Conservation (phyloP, 2,329 filamentous ascomycete species). For the Hirsutella minnesotensis region DNA sequence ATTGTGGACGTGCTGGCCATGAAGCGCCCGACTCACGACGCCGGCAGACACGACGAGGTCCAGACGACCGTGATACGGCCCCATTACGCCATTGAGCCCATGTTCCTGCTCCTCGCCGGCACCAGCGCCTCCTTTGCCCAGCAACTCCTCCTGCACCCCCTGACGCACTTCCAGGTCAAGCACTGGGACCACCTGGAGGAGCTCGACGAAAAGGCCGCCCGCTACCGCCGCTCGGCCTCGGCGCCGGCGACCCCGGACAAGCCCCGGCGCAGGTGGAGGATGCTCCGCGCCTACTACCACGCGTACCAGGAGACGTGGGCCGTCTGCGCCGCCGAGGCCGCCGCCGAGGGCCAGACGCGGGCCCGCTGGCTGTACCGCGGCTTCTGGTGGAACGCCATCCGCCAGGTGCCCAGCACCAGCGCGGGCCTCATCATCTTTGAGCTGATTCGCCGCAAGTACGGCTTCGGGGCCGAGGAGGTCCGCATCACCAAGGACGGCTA, state of each 20-base stretch:
- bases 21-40: conserved; percentile 25
- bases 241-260: conserved; percentile 16
- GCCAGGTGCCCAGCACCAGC: conserved; percentile 66
- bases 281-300: conserved; percentile 54
- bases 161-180: conserved; percentile 58
- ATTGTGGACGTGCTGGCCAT: conserved; percentile 36
- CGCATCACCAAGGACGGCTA: conserved; percentile 58
- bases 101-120: conserved; percentile 58
- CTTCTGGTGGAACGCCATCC: conserved; percentile 60
- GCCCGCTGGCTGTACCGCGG: conserved; percentile 56
- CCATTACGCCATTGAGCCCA: conserved; percentile 64
- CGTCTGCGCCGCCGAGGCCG: conserved; percentile 47
- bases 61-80: conserved; percentile 47
- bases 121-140: conserved; percentile 56
- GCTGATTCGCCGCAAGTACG: conserved; percentile 61
- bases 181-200: conserved; percentile 65
- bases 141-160: conserved; percentile 58
- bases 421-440: conserved; percentile 72
- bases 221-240: conserved; percentile 23
- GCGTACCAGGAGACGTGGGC: conserved; percentile 59
- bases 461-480: conserved; percentile 47
- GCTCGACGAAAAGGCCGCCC: conserved; percentile 49
- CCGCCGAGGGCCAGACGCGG: conserved; percentile 41
- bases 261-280: conserved; percentile 30
- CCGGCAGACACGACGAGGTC: conserved; percentile 8